Evolutionary conservation across 257 asterid genomes (phyloP), one percentile per base, ranked within the genome.

Genomic region (Echites panduratus): DNA sequence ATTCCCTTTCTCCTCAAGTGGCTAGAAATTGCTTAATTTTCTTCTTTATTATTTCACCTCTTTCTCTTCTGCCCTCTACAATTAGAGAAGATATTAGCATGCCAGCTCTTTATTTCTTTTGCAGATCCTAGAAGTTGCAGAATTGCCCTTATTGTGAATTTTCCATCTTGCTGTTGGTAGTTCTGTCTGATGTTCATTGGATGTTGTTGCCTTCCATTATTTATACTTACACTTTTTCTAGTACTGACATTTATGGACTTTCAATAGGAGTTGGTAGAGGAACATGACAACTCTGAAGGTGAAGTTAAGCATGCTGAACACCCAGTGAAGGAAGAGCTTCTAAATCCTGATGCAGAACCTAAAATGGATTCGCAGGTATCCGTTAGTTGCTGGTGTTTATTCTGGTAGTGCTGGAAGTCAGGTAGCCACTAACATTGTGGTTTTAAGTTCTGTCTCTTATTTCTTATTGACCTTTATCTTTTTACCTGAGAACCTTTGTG

Each of bases 261-360:
- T 78, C 52, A 38, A 75, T 76, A 93, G 98, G 89, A 86, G 72
- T 80, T 76, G 59, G 82, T 27, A 68, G 87, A 82, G 77, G 87
- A 85, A 77, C 78, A 83, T 78, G 89, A 71, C 20, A 74, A 78
- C 77, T 53, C 85, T 76, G 73, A 48, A 75, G 73, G 52, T 76
- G 88, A 86, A 78, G 80, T 85, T 78, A 87, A 87, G 64, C 78
- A 75, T 52, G 68, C 59, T 76, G 90, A 83, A 75, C 87, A 80
- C 79, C 64, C 78, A 13, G 7, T 63, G 47, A 57, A 78, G 41
- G 87, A 84, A 8, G 84, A 59, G 69, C 76, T 61, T 70, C 76
- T 84, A 44, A 68, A 76, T 50, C 78, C 70, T 54, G 82, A 32
- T 68, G 82, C 68, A 74, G 86, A 82, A 65, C 84, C 75, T 71